Conservation (phyloP, 2,329 filamentous ascomycete species). For the Fusarium acutatum region DNA sequence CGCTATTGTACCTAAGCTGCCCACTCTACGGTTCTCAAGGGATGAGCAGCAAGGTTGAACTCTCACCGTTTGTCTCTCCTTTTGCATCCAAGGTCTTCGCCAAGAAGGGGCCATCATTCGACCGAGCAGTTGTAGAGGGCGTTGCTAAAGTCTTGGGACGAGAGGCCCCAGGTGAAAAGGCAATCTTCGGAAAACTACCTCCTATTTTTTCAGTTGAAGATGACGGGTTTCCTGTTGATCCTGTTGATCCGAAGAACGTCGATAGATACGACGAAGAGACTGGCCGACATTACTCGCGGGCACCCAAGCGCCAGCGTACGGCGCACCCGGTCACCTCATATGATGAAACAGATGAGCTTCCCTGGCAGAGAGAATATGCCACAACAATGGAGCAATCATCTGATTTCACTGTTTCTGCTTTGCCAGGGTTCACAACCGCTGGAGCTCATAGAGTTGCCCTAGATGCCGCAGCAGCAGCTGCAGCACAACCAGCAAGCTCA, state of each 20-base stretch:
- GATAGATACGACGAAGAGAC: conserved; percentile 31
- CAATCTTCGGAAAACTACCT: conserved; percentile 63
- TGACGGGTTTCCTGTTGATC: conserved; percentile 72
- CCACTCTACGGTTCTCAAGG: conserved; percentile 73
- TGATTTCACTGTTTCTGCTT: conserved; percentile 66
- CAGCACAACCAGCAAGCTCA: conserved; percentile 21
- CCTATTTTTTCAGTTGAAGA: conserved; percentile 69
- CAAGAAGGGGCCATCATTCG: conserved; percentile 74
- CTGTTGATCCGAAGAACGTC: conserved; percentile 52
- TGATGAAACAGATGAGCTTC: conserved; percentile 40
- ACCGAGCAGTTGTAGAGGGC: conserved; percentile 67
- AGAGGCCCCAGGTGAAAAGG: conserved; percentile 62
- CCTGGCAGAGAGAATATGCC: conserved; percentile 56
- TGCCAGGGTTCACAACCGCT: conserved; percentile 70
- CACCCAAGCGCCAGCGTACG: conserved; percentile 44
- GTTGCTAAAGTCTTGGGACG: conserved; percentile 78
- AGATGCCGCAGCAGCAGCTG: conserved; percentile 24
- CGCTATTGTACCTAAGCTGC: conserved; percentile 84
- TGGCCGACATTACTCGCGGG: conserved; percentile 32
- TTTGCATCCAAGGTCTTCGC: conserved; percentile 53
- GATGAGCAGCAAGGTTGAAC: conserved; percentile 64
- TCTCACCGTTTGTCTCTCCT: conserved; percentile 77
- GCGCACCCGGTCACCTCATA: conserved; percentile 21
- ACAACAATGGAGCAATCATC: conserved; percentile 70
- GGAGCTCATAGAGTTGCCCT: conserved; percentile 60